Evolutionary conservation across 192 early-diverging fungal species (phyloP).

Genomic region (Borealophlyctis nickersoniae): DNA sequence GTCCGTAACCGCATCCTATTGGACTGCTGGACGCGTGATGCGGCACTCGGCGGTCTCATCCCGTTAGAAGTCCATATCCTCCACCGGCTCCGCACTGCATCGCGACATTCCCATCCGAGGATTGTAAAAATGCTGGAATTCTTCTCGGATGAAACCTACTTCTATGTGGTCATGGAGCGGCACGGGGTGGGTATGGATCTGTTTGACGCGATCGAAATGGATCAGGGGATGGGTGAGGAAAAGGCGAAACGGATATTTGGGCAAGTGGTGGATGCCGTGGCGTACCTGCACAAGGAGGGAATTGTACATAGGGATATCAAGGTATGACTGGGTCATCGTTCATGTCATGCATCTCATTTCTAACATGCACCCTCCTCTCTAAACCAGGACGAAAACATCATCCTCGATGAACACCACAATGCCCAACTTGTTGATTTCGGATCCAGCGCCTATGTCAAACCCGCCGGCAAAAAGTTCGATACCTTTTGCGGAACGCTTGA

Average conservation of each 20-base stretch:
- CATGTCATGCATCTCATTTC: slow-evolving; percentile 1
- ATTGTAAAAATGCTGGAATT: slow-evolving; percentile 41
- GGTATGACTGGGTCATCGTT: slow-evolving; percentile 18
- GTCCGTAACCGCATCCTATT: slow-evolving; percentile 65
- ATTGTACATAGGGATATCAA: slow-evolving; percentile 69
- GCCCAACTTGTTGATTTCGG: slow-evolving; percentile 73
- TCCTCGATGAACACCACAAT: slow-evolving; percentile 53
- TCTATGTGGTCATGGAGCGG: slow-evolving; percentile 68
- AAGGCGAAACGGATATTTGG: slow-evolving; percentile 49
- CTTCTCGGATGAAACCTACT: slow-evolving; percentile 70
- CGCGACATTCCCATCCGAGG: slow-evolving; percentile 6
- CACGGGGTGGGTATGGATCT: slow-evolving; percentile 63
- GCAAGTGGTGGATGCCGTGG: slow-evolving; percentile 55
- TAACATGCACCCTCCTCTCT: slow-evolving; percentile 77
- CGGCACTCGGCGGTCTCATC: slow-evolving; percentile 48
- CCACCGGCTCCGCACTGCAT: slow-evolving; percentile 27
- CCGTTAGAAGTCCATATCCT: slow-evolving; percentile 67
- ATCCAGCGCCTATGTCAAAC: slow-evolving; percentile 58
- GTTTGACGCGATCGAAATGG: slow-evolving; percentile 71
- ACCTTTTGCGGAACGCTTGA: slow-evolving; percentile 70
- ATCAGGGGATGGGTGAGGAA: slow-evolving; percentile 13
- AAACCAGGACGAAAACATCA: slow-evolving; percentile 77
- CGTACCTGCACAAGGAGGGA: slow-evolving; percentile 63
- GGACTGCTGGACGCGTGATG: slow-evolving; percentile 64
- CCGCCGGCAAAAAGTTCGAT: slow-evolving; percentile 51